phyloP scores from a whole-genome alignment of 441 rosid species.

The Jatropha multifida region DNA sequence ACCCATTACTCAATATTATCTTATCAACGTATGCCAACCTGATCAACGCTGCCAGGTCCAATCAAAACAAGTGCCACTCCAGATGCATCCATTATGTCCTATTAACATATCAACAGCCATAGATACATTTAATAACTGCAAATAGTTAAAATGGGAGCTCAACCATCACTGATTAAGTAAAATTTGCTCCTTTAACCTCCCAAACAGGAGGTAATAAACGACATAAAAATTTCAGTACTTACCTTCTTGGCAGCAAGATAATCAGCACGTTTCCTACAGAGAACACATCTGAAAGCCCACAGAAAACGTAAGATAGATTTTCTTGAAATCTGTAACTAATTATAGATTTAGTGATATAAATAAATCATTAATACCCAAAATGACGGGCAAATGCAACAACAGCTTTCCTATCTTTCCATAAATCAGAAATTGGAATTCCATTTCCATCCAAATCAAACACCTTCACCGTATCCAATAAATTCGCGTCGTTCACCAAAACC shows the following conservation, averaged over 20 bases:
- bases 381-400: constrained; percentile 95
- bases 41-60: constrained; percentile 87
- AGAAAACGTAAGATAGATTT: background rate
- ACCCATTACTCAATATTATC: background rate
- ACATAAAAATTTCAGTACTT: background rate
- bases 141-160: background rate
- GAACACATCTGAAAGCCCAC: constrained; percentile 62
- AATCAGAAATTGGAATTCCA: constrained; percentile 64
- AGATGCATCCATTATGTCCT: constrained; percentile 83
- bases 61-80: constrained; percentile 78
- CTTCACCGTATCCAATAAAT: constrained; percentile 51
- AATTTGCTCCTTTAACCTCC: background rate
- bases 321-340: background rate
- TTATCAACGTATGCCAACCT: constrained; percentile 40
- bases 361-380: constrained; percentile 55
- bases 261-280: constrained; percentile 91
- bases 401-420: constrained; percentile 84
- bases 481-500: constrained; percentile 31
- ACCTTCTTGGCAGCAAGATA: constrained; percentile 87
- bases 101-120: constrained; percentile 21
- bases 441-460: constrained; percentile 72
- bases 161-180: background rate
- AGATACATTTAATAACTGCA: background rate
- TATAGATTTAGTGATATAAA: background rate
- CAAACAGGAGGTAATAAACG: background rate